Conservation (phyloP, 805 yeast genomes). For the Teunomyces panamensis region DNA sequence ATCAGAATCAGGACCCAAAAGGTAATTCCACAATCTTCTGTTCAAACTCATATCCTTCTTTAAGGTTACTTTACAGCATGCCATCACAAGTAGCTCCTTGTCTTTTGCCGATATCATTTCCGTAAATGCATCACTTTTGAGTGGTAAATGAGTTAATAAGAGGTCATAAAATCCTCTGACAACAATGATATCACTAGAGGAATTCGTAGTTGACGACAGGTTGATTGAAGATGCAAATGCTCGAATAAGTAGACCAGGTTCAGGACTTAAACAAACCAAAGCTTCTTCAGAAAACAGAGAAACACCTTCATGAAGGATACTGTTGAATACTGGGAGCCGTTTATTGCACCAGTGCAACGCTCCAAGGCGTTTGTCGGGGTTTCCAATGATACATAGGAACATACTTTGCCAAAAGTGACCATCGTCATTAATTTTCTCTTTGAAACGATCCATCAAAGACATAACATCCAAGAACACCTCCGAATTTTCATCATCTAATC, state of each 20-base stretch:
- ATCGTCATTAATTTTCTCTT: slow-evolving; percentile 57
- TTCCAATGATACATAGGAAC: slow-evolving; percentile 70
- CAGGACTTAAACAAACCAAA: slow-evolving; percentile 63
- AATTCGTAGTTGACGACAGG: slow-evolving; percentile 28
- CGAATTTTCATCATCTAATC: slow-evolving; percentile 88
- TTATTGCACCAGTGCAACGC: slow-evolving; percentile 73
- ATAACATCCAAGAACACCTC: slow-evolving; percentile 70
- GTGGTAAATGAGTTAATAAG: slow-evolving; percentile 61
- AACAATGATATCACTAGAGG: slow-evolving; percentile 57
- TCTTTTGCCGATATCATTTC: slow-evolving; percentile 49
- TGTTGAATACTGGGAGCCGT: slow-evolving; percentile 59
- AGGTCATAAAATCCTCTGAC: slow-evolving; percentile 89
- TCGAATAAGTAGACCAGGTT: slow-evolving; percentile 72
- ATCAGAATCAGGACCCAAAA: slow-evolving; percentile 69
- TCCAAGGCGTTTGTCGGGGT: slow-evolving; percentile 79
- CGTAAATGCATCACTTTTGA: slow-evolving; percentile 58
- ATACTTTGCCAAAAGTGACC: slow-evolving; percentile 83
- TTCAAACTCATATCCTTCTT: slow-evolving; percentile 92
- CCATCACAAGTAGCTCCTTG: slow-evolving; percentile 53
- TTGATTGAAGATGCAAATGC: slow-evolving; percentile 70
- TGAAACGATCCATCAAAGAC: slow-evolving; percentile 57
- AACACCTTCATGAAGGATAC: slow-evolving; percentile 21
- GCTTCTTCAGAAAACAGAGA: slow-evolving; percentile 46
- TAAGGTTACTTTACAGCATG: slow-evolving; percentile 66
- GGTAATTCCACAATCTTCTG: slow-evolving; percentile 91